Conservation (phyloP, 2,329 filamentous ascomycete species). For the Colletotrichum zoysiae region DNA sequence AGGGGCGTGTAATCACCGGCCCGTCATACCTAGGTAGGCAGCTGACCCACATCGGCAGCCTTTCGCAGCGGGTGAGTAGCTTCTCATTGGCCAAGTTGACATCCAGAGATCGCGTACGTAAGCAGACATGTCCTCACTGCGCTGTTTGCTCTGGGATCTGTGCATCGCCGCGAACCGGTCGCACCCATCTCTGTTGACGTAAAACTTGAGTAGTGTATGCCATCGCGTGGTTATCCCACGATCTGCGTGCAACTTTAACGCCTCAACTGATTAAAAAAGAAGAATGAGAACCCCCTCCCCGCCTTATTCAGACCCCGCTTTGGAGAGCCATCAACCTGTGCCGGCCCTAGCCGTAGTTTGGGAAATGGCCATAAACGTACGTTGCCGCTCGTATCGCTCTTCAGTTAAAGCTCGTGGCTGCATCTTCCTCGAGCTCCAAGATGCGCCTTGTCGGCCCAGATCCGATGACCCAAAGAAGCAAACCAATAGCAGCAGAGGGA, state of each 20-base stretch:
- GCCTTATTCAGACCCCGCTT: background rate
- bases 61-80: constrained; percentile 20
- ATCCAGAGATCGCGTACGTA: constrained; percentile 18
- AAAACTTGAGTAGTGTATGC: background rate
- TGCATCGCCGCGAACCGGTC: background rate
- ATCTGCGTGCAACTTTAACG: constrained; percentile 4
- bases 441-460: background rate
- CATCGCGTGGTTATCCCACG: constrained; percentile 2
- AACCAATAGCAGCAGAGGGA: too few species aligned
- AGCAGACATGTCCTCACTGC: constrained; percentile 8
- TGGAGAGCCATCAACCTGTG: background rate
- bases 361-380: constrained; percentile 2
- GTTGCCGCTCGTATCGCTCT: background rate
- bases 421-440: background rate
- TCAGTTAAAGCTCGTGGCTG: background rate
- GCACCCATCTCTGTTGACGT: background rate
- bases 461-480: background rate
- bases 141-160: background rate
- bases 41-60: constrained; percentile 8
- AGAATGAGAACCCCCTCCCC: background rate
- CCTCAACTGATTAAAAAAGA: background rate
- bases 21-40: constrained; percentile 9
- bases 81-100: constrained; percentile 8
- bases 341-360: background rate
- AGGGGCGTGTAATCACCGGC: constrained; percentile 10